A percentile compares a stretch with the other conserved stretches of the same genome.
phyloP scores from a whole-genome alignment of 768 basidiomycete genomes.

The Agrocybe pediades region DNA sequence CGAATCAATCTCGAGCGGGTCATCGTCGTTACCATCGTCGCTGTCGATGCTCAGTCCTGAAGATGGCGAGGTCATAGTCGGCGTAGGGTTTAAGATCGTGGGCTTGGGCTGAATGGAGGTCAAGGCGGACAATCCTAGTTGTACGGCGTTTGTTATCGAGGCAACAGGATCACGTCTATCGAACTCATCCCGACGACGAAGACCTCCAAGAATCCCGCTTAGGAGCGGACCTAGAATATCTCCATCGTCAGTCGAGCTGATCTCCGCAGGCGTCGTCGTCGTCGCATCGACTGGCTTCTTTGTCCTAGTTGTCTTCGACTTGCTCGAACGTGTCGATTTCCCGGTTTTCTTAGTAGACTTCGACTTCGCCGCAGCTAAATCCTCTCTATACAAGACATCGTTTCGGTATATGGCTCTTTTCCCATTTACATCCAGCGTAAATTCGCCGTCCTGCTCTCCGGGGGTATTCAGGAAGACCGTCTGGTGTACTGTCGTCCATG shows the following conservation, averaged over 20 bases:
- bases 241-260: constrained; percentile 11
- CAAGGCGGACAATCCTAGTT: too few relatives aligned
- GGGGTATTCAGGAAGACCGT: constrained; percentile 75
- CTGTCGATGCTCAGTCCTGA: neutral
- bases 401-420: constrained; percentile 47
- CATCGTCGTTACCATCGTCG: neutral
- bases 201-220: constrained; percentile 18
- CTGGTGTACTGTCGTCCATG: constrained; percentile 75
- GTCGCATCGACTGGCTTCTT: constrained; percentile 3
- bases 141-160: neutral
- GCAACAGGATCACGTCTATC: neutral
- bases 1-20: constrained; percentile 6
- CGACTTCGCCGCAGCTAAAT: constrained; percentile 8
- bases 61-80: neutral
- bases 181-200: neutral
- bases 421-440: constrained; percentile 68
- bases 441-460: constrained; percentile 65
- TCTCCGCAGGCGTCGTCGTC: constrained; percentile 4
- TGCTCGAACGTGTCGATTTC: constrained; percentile 9
- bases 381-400: constrained; percentile 66
- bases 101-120: neutral
- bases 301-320: constrained; percentile 8
- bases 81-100: neutral
- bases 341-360: constrained; percentile 4
- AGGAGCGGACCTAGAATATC: constrained; percentile 22